These are phyloP conservation scores for Nakaseomyces delphensis DNA, from an alignment of 1,139 yeast genomes.

Conservation along the genomic window DNA sequence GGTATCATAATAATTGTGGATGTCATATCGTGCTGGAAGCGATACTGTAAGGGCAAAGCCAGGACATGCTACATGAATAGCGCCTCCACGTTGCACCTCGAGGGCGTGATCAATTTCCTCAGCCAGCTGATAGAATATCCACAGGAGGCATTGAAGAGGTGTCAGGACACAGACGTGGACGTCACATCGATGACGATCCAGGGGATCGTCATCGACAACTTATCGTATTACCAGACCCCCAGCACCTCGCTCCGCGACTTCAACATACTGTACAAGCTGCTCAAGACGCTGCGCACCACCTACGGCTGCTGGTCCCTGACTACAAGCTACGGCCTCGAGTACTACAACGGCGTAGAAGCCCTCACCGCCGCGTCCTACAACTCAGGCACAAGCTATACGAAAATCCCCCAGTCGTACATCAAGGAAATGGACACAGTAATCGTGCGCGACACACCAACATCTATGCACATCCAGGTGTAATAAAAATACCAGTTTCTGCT, in stretches of 20 bases:
- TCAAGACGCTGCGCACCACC: constrained; percentile 17
- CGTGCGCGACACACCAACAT: constrained; percentile 15
- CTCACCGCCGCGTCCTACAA: constrained; percentile 5
- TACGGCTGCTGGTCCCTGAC: constrained; percentile 29
- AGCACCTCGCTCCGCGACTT: constrained; percentile 9
- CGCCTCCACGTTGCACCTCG: neutral
- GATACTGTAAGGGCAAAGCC: neutral
- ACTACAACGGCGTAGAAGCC: constrained; percentile 25
- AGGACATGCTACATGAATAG: constrained; percentile 3
- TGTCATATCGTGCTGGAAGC: constrained; percentile 20
- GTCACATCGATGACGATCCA: constrained; percentile 10
- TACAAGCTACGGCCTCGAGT: constrained; percentile 25
- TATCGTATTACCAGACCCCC: constrained; percentile 20
- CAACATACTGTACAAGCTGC: constrained; percentile 14
- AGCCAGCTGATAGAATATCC: constrained; percentile 22
- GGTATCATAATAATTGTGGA: constrained; percentile 18
- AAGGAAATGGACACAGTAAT: constrained; percentile 24
- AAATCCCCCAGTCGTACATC: constrained; percentile 21
- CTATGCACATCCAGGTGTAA: neutral
- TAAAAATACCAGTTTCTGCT: too few species aligned
- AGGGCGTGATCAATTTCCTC: constrained; percentile 20
- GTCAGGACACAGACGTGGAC: constrained; percentile 12
- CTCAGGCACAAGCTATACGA: constrained; percentile 13
- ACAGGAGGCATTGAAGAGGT: constrained; percentile 18
- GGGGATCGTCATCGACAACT: constrained; percentile 28